These are phyloP conservation scores for Emmonsiellopsis sp. DNA, from an alignment of 2,329 filamentous ascomycete species.

Conservation along the genomic window DNA sequence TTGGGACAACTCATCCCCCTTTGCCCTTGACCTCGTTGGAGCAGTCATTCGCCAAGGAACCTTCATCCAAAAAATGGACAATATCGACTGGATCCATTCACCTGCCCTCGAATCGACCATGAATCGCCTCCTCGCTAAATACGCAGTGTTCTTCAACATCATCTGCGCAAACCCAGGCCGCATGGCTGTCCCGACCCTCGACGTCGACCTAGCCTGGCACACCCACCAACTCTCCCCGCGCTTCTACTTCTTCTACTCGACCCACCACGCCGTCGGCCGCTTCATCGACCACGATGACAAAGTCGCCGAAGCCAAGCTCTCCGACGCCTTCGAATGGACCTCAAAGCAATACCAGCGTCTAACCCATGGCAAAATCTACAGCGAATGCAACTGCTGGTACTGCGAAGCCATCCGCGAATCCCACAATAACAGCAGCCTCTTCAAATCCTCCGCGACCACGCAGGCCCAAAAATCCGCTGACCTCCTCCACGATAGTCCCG, in stretches of 20 bases:
- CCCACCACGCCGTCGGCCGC: conserved; percentile 32
- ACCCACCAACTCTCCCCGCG: conserved; percentile 63
- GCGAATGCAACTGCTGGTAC: conserved; percentile 74
- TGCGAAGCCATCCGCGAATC: conserved; percentile 61
- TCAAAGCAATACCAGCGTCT: conserved; percentile 57
- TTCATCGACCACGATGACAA: conserved; percentile 82
- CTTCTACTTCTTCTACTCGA: conserved; percentile 53
- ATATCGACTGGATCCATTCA: conserved; percentile 69
- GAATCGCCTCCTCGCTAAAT: conserved; percentile 50
- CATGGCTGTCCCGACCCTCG: conserved; percentile 27
- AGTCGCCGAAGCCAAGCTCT: conserved; percentile 58
- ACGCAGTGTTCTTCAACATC: conserved; percentile 36
- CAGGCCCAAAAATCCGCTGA: conserved; percentile 45
- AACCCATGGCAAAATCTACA: conserved; percentile 57
- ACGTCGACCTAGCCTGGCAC: conserved; percentile 42
- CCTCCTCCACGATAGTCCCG: conserved; percentile 28
- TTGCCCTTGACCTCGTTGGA: conserved; percentile 32
- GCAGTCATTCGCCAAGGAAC: conserved; percentile 35
- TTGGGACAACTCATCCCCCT: conserved; percentile 32
- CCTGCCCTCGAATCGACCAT: conserved; percentile 56
- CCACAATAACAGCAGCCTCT: conserved; percentile 38
- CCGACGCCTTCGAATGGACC: conserved; percentile 61
- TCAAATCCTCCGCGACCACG: conserved; percentile 35
- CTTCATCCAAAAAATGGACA: conserved; percentile 53
- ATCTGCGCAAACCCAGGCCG: conserved; percentile 25